Evolutionary conservation across 306 rosid genomes (phyloP), one percentile per base, ranked within the genome.

Genomic region (Casuarina equisetifolia): DNA sequence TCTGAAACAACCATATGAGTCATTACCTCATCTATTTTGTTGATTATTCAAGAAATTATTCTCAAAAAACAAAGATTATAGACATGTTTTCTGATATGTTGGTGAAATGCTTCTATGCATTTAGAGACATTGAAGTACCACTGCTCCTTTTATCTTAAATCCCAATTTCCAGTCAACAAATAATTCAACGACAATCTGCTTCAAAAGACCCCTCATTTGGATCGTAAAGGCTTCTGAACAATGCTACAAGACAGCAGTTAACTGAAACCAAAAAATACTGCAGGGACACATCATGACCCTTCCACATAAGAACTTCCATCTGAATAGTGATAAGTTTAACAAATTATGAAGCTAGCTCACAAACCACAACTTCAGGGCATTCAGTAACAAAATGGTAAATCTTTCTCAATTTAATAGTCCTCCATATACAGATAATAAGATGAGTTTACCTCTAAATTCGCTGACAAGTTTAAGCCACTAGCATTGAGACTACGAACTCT

Each of bases 401-500:
- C 48, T 76, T 69, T 71, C 44, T 48, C 49, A 61, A 73, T 51
- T 6, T 38, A 69, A 71, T 70, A 75, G 43, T 36, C 54, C 48
- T 13, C 76, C 78, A 5, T 1, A 42, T 48, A 25, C 67, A 74
- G 71, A 44, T 66, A 50, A 72, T 69, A 69, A 64, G 50, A 82
- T 75, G 58, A 52, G 54, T 74, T 86, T 91, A 95, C 97, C 97
- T 91, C 99, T 79, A 96, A 86, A 87, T 86, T 92, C 46, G 98
- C 85, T 63, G 97, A 96, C 88, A 96, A 91, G 81, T 91, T 96
- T 85, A 96, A 84, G 80, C 99, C 97, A 82, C 84, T 87, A 49
- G 99, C 86, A 79, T 85, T 92, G 82, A 96, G 98, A 86, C 90
- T 92, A 78, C 92, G 92, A 77, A 96, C 94, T 85, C 91, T 92